phyloP scores from a whole-genome alignment of 2,329 filamentous ascomycete genomes.

The Epicoccum sorghinum region DNA sequence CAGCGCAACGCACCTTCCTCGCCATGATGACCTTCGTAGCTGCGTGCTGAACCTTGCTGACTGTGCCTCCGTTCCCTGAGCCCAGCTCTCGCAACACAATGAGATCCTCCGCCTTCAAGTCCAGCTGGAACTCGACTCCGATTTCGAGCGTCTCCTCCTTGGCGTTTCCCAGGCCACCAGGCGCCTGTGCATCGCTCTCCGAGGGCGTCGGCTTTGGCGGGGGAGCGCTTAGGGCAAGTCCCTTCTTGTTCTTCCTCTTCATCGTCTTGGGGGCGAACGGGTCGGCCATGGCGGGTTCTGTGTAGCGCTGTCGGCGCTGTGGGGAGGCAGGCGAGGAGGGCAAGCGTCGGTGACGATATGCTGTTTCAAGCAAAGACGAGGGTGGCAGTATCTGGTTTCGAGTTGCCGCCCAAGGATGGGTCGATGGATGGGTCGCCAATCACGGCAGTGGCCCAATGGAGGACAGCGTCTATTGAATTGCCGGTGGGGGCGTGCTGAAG shows the following conservation, averaged over 20 bases:
- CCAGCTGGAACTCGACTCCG: conserved; percentile 94
- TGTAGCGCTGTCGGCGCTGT: conserved; percentile 8
- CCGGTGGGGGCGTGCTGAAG: conserved; percentile 34
- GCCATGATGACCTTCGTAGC: conserved; percentile 97
- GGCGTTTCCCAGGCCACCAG: conserved; percentile 63
- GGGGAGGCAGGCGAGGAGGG: neutral
- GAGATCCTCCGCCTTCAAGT: conserved; percentile 88
- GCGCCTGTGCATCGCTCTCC: conserved; percentile 70
- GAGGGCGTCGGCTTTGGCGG: conserved; percentile 74
- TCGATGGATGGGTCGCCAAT: conserved; percentile 45
- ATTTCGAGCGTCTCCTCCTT: conserved; percentile 86
- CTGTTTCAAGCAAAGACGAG: conserved; percentile 1
- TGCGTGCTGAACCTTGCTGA: conserved; percentile 96
- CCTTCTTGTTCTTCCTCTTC: conserved; percentile 99
- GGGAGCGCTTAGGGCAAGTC: conserved; percentile 82
- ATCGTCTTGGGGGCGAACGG: conserved; percentile 74
- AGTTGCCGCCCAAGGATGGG: conserved; percentile 46
- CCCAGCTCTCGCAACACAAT: conserved; percentile 94
- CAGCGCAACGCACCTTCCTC: conserved; percentile 73
- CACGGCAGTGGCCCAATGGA: conserved; percentile 40
- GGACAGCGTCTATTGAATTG: conserved; percentile 50
- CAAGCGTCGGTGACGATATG: neutral
- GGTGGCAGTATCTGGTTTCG: conserved; percentile 30
- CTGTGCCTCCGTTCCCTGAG: conserved; percentile 94
- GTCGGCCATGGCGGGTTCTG: conserved; percentile 58